Evolutionary conservation across 2,329 filamentous ascomycete genomes (phyloP).

Genomic region (Penicillium psychrosexuale): DNA sequence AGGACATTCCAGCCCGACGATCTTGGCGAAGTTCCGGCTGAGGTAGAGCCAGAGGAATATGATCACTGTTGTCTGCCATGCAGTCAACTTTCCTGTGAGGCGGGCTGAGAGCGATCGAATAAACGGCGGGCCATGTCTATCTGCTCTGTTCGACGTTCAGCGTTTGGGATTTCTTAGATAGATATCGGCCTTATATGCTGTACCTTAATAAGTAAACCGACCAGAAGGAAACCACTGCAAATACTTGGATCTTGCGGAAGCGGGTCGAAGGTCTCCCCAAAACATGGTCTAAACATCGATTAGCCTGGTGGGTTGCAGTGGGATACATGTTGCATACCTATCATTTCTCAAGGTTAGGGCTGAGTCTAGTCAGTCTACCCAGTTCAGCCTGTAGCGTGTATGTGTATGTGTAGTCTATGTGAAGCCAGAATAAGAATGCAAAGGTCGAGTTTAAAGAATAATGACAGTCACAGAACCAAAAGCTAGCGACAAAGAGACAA

Average conservation of each 20-base stretch:
- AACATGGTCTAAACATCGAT: constrained; percentile 67
- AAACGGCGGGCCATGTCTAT: constrained; percentile 82
- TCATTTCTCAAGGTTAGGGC: constrained; percentile 24
- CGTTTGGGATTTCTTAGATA: background rate
- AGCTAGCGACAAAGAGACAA: background rate
- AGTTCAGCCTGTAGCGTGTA: background rate
- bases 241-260: constrained; percentile 87
- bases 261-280: constrained; percentile 85
- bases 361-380: background rate
- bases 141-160: constrained; percentile 56
- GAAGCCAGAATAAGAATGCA: background rate
- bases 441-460: background rate
- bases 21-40: constrained; percentile 87
- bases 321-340: constrained; percentile 23
- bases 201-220: constrained; percentile 76
- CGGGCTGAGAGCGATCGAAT: constrained; percentile 68
- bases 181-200: constrained; percentile 15
- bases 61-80: constrained; percentile 84
- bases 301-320: background rate
- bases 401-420: background rate
- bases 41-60: constrained; percentile 91
- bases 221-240: constrained; percentile 91
- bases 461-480: background rate
- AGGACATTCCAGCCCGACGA: constrained; percentile 84
- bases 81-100: constrained; percentile 68